Percentiles rank a stretch among this genome's conserved stretches.
These are phyloP conservation scores for Sporothrix curviconia DNA, from an alignment of 2,329 filamentous ascomycete genomes.

Conservation along the genomic window DNA sequence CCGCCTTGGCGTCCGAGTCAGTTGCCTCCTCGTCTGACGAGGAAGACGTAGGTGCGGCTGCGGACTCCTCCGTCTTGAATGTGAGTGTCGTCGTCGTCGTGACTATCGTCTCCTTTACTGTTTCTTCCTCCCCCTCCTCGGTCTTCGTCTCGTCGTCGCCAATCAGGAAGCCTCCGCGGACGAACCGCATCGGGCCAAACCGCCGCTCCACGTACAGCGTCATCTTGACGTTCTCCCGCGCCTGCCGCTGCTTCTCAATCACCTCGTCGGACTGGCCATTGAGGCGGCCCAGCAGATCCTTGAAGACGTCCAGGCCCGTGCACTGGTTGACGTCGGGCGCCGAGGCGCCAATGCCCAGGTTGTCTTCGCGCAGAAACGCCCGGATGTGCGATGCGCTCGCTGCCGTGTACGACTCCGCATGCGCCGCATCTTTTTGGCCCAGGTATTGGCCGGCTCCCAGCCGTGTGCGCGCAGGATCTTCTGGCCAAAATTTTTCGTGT, in stretches of 20 bases:
- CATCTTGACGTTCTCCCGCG: conserved; percentile 63
- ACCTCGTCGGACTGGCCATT: conserved; percentile 80
- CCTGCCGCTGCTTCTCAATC: conserved; percentile 62
- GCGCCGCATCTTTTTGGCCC: conserved; percentile 68
- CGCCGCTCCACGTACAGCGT: conserved; percentile 67
- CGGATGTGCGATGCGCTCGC: conserved; percentile 82
- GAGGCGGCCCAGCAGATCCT: conserved; percentile 76
- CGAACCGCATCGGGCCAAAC: conserved; percentile 78
- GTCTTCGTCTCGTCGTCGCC: conserved; percentile 48
- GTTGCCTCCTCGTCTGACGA: not conserved
- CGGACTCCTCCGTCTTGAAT: conserved; percentile 5
- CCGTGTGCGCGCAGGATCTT: conserved; percentile 82
- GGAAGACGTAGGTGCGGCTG: conserved; percentile 7
- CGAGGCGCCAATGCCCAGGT: conserved; percentile 79
- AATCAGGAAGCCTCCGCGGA: conserved; percentile 69
- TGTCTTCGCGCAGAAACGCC: conserved; percentile 82
- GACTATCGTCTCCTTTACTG: conserved; percentile 15
- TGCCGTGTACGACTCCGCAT: conserved; percentile 68
- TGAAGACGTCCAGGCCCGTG: conserved; percentile 81
- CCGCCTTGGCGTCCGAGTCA: not conserved
- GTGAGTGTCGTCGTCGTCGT: conserved; percentile 18
- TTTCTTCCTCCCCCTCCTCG: conserved; percentile 9
- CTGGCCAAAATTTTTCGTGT: conserved; percentile 78
- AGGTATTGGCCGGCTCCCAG: conserved; percentile 79
- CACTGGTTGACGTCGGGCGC: conserved; percentile 53